Evolutionary conservation across 192 early-diverging fungal species (phyloP), one percentile per base, ranked within the genome.

Genomic region (Rhizophagus clarus): DNA sequence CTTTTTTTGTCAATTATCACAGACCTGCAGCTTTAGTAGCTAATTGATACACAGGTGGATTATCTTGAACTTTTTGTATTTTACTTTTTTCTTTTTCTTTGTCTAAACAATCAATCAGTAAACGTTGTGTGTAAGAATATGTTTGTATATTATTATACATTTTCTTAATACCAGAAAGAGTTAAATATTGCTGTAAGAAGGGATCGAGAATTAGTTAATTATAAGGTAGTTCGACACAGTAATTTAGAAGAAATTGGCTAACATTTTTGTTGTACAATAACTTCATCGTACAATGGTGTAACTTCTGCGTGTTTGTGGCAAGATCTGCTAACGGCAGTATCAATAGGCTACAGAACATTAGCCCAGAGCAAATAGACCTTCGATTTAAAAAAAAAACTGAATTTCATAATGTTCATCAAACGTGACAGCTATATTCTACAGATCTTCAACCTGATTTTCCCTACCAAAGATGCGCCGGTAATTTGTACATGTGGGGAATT

Each of bases 11-110:
- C 10, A 10, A 72, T 29, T 70, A 40, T 22, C 10, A 37, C 29
- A 10, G 26, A 72, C 71, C 71, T 26, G 22, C 14, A n/a, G 5
- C 3, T 5, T 26, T 49, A 24, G 24, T 49, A 22, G 24, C 14
- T 10, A 72, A 11, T 72, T 72, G 71, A 72, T 72, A 72, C 2
- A 72, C 71, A 24, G 71, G 71, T 24, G 71, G 71, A 7, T 51
- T 51, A 8, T 24, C 17, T 12, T 24, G n/a, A 47, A 72, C 71
- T 47, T 72, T 72, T 49, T 34, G 42, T 26, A 72, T 72, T 49
- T 47, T 10, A 7, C 7, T 8, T 47, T 34, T 14, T 10, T 72
- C 45, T 72, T 49, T 22, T 12, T 9, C 8, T 47, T 34, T 14
- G 42, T 72, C 71, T 51, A 72, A 72, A 49, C 4, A 24, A 9